Conservation (phyloP, 306 rosid species). For the Vigna mungo region DNA sequence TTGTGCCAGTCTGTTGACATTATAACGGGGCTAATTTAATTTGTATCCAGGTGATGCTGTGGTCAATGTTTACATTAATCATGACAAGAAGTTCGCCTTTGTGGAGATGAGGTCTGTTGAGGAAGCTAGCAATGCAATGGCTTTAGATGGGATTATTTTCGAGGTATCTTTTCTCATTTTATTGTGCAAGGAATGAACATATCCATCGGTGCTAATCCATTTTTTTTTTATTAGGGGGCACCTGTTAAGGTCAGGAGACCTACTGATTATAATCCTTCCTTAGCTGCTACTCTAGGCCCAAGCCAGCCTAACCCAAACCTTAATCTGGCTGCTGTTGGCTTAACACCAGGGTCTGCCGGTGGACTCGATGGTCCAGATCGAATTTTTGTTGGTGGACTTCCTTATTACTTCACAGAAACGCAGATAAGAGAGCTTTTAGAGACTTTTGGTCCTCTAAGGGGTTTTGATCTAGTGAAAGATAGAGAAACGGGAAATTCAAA, state of each 20-base stretch:
- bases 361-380: conserved; percentile 99
- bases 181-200: neutral
- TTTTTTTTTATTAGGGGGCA: conserved; percentile 69
- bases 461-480: conserved; percentile 97
- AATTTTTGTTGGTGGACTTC: conserved; percentile 97
- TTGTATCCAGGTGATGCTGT: conserved; percentile 88
- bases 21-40: neutral
- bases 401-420: conserved; percentile 93
- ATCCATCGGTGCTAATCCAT: conserved; percentile 9
- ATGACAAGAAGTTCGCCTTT: conserved; percentile 97
- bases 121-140: conserved; percentile 99
- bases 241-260: conserved; percentile 99
- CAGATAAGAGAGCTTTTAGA: conserved; percentile 95
- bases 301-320: conserved; percentile 97
- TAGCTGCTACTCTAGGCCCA: conserved; percentile 98
- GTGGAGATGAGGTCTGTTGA: conserved; percentile 99
- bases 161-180: conserved; percentile 61
- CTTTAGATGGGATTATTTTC: conserved; percentile 96
- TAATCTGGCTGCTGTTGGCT: conserved; percentile 88
- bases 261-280: conserved; percentile 95
- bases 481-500: conserved; percentile 98
- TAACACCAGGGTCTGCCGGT: conserved; percentile 99
- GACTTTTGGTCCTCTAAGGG: conserved; percentile 96
- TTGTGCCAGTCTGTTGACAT: neutral
- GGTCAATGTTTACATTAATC: conserved; percentile 96